Conservation (phyloP, 1,284 basidiomycete genomes). For the Fomitopsis pinicola region DNA sequence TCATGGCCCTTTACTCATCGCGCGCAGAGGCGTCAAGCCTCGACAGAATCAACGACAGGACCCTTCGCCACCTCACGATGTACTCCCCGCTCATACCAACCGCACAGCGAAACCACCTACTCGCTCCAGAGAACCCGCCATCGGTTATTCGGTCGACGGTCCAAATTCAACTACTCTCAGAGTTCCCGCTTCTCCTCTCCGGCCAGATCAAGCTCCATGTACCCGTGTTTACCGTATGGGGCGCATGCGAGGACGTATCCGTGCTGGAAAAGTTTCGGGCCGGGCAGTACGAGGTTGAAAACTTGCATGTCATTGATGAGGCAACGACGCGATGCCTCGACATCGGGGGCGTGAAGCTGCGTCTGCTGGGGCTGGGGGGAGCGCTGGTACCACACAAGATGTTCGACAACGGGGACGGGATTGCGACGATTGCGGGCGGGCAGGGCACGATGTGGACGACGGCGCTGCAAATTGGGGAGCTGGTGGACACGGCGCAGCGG, state of each 20-base stretch:
- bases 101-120: constrained; percentile 77
- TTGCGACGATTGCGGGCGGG: constrained; percentile 94
- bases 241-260: constrained; percentile 94
- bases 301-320: constrained; percentile 91
- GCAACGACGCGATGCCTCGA: constrained; percentile 89
- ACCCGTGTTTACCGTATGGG: constrained; percentile 96
- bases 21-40: constrained; percentile 71
- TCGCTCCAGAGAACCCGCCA: constrained; percentile 61
- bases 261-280: constrained; percentile 91
- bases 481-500: constrained; percentile 95
- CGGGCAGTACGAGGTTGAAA: constrained; percentile 78
- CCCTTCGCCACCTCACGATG: constrained; percentile 92
- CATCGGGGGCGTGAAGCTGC: constrained; percentile 89
- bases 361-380: constrained; percentile 92
- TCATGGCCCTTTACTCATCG: constrained; percentile 3
- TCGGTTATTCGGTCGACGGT: constrained; percentile 60
- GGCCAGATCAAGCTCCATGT: constrained; percentile 87
- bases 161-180: constrained; percentile 77
- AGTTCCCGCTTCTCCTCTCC: constrained; percentile 89
- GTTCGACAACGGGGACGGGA: constrained; percentile 95
- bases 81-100: constrained; percentile 95
- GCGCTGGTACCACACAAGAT: constrained; percentile 96
- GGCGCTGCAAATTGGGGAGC: constrained; percentile 94
- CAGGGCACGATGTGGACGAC: constrained; percentile 99
- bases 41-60: constrained; percentile 89